A percentile compares a stretch with the other conserved stretches of the same genome.
phyloP scores from a whole-genome alignment of 106 monocot genomes.

The Dioscorea zingiberensis region DNA sequence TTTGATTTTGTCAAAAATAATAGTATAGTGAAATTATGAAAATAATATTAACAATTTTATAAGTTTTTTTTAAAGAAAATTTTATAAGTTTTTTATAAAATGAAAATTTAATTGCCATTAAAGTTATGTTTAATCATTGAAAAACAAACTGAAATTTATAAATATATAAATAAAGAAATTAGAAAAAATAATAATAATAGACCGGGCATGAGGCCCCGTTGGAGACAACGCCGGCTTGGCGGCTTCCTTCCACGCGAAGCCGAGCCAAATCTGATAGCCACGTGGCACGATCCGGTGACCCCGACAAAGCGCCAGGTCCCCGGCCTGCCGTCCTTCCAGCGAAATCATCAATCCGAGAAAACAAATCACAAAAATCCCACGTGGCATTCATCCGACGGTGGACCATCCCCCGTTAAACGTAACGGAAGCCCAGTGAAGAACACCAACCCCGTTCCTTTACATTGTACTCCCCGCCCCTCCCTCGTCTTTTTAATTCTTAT shows the following conservation, averaged over 20 bases:
- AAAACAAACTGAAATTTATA: too few species aligned
- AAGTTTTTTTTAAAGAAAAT: too few species aligned
- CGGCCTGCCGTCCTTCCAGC: neutral
- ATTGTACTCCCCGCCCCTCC: too few species aligned
- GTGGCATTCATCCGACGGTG: neutral
- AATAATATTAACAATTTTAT: too few species aligned
- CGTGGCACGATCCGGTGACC: neutral
- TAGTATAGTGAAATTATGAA: too few species aligned
- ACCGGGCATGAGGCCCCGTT: neutral
- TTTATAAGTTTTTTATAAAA: too few species aligned
- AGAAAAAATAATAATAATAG: too few species aligned
- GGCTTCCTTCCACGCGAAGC: neutral
- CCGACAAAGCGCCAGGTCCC: neutral
- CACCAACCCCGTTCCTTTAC: neutral
- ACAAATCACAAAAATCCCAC: neutral
- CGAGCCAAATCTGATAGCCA: neutral
- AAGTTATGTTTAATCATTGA: too few species aligned
- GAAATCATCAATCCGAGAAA: neutral
- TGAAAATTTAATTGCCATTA: too few species aligned
- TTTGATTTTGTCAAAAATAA: too few species aligned
- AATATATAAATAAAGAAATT: neutral
- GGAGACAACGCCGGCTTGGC: neutral
- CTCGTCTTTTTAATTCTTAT: too few species aligned
- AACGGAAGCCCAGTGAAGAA: neutral
- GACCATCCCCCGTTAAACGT: neutral